A percentile compares a stretch with the other conserved stretches of the same genome.
Evolutionary conservation across 2,329 filamentous ascomycete species (phyloP).

Genomic region (Botrytis galanthina): DNA sequence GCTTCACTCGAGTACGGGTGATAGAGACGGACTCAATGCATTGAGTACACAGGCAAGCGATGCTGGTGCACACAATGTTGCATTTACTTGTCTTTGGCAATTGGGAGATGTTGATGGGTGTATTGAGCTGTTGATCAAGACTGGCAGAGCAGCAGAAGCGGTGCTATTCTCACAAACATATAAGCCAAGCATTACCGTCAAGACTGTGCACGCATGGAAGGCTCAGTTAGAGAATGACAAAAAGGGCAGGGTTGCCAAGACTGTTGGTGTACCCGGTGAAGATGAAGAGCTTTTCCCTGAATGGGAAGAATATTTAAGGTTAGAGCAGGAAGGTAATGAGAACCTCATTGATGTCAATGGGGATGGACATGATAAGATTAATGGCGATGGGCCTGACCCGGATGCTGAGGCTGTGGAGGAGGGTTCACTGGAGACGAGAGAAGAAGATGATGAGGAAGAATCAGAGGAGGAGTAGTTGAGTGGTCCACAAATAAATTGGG

Average conservation of each 20-base stretch:
- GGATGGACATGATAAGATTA: slow-evolving; percentile 22
- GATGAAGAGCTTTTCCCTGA: slow-evolving; percentile 91
- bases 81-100: slow-evolving; percentile 88
- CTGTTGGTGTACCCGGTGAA: slow-evolving; percentile 77
- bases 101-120: slow-evolving; percentile 79
- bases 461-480: slow-evolving; percentile 9
- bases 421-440: slow-evolving; percentile 17
- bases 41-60: slow-evolving; percentile 74
- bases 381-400: slow-evolving; percentile 30
- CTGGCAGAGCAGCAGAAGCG: slow-evolving; percentile 78
- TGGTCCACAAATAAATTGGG: background rate
- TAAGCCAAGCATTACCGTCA: slow-evolving; percentile 72
- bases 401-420: slow-evolving; percentile 29
- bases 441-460: slow-evolving; percentile 9
- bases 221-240: slow-evolving; percentile 76
- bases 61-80: slow-evolving; percentile 83
- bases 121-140: slow-evolving; percentile 74
- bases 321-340: slow-evolving; percentile 67
- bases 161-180: slow-evolving; percentile 94
- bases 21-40: slow-evolving; percentile 68
- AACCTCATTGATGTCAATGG: slow-evolving; percentile 36
- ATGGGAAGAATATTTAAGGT: slow-evolving; percentile 84
- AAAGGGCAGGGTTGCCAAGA: slow-evolving; percentile 79
- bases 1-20: slow-evolving; percentile 81
- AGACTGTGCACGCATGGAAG: slow-evolving; percentile 77